Conservation (phyloP, 1,284 basidiomycete genomes). For the Ganoderma boninense region DNA sequence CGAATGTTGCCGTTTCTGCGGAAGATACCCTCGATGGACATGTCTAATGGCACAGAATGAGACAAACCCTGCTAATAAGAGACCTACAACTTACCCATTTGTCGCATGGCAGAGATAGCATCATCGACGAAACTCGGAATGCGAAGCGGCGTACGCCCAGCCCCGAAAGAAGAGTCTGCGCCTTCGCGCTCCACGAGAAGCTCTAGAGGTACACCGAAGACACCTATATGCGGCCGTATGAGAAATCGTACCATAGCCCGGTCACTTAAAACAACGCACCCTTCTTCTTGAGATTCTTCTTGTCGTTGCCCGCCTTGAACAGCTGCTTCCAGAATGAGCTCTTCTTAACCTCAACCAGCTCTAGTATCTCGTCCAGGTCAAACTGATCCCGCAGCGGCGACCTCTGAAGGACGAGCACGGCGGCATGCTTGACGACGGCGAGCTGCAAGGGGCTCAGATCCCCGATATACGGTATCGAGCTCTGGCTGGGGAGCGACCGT, state of each 20-base stretch:
- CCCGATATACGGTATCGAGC: constrained; percentile 81
- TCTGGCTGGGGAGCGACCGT: constrained; percentile 79
- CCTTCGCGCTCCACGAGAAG: constrained; percentile 95
- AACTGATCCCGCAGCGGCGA: constrained; percentile 84
- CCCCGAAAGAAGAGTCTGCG: constrained; percentile 91
- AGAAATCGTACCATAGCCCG: constrained; percentile 7
- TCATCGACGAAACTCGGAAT: constrained; percentile 99
- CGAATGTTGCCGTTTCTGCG: constrained; percentile 98
- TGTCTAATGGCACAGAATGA: constrained; percentile 63
- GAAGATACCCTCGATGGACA: constrained; percentile 99
- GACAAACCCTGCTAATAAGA: background rate
- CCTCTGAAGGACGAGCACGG: constrained; percentile 82
- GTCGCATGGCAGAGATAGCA: constrained; percentile 96
- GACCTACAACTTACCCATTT: constrained; percentile 86
- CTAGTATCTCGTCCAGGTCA: constrained; percentile 92
- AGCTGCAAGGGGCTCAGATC: constrained; percentile 88
- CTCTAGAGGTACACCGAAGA: constrained; percentile 95
- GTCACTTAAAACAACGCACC: constrained; percentile 55
- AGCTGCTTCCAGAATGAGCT: constrained; percentile 97
- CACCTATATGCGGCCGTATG: constrained; percentile 52
- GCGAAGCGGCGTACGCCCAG: constrained; percentile 85
- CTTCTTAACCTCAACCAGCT: constrained; percentile 94
- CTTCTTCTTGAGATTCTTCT: constrained; percentile 91
- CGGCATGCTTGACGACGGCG: constrained; percentile 92
- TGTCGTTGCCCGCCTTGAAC: constrained; percentile 91